These are phyloP conservation scores for Cydonia oblonga DNA, from an alignment of 331 rosid species.

Conservation along the genomic window DNA sequence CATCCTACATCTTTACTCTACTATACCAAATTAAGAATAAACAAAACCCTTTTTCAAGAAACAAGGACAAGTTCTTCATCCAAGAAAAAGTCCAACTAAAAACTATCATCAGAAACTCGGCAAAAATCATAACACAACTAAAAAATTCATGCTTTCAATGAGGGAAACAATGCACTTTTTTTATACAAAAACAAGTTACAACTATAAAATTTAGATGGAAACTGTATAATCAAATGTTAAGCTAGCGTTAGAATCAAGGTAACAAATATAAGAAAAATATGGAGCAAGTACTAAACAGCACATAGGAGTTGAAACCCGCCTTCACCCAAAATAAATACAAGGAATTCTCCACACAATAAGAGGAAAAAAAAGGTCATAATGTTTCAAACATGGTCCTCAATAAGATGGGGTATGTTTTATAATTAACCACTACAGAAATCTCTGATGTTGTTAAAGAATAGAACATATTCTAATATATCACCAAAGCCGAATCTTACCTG, in stretches of 20 bases:
- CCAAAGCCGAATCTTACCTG: constrained; percentile 33
- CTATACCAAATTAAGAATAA: background rate
- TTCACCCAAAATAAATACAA: background rate
- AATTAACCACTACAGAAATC: background rate
- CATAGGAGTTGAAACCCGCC: background rate
- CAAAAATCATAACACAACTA: background rate
- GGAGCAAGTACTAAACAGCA: background rate
- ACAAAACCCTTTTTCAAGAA: background rate
- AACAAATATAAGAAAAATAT: background rate
- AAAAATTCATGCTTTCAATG: background rate
- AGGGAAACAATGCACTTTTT: background rate
- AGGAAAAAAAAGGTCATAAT: background rate
- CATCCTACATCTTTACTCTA: background rate
- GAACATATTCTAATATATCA: background rate
- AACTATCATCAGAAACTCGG: background rate
- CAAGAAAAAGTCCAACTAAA: background rate
- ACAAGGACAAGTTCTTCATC: background rate
- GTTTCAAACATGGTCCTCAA: background rate
- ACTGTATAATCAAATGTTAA: background rate
- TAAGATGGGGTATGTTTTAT: background rate
- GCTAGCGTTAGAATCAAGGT: background rate
- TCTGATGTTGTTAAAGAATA: background rate
- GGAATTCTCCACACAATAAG: background rate
- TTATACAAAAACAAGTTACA: background rate
- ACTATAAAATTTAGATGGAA: background rate